phyloP scores from a whole-genome alignment of 2,329 filamentous ascomycete species.

The Pseudocercospora musae region DNA sequence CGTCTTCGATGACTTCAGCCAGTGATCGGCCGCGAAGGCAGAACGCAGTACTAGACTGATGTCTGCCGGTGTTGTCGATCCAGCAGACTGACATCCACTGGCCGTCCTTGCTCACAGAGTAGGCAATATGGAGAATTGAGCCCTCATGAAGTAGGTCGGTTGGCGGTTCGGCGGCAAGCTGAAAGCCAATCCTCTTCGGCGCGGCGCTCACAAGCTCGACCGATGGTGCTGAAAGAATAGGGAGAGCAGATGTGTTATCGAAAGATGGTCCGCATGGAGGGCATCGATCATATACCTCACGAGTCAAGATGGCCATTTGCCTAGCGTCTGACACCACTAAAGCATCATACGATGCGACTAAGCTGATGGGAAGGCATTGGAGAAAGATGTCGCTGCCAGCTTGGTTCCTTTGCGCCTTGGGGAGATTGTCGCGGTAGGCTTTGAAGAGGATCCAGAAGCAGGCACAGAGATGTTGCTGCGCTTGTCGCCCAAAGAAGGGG shows the following conservation, averaged over 20 bases:
- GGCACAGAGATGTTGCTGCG: conserved; percentile 62
- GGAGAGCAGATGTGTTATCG: conserved; percentile 36
- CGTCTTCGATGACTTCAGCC: conserved; percentile 65
- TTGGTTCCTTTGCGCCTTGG: conserved; percentile 56
- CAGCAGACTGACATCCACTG: conserved; percentile 77
- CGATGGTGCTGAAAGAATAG: conserved; percentile 60
- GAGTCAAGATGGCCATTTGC: conserved; percentile 54
- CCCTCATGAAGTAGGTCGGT: conserved; percentile 74
- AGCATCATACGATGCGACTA: conserved; percentile 62
- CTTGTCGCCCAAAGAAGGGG: conserved; percentile 46
- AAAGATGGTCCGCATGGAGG: conserved; percentile 37
- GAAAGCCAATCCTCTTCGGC: conserved; percentile 72
- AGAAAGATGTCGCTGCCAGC: conserved; percentile 62
- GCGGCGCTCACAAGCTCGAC: conserved; percentile 69
- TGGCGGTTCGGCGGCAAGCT: conserved; percentile 64
- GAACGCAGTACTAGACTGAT: conserved; percentile 71
- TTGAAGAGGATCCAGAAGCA: conserved; percentile 72
- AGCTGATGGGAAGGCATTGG: conserved; percentile 68
- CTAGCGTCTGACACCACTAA: conserved; percentile 60
- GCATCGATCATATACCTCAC: conserved; percentile 77
- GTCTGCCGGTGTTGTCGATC: conserved; percentile 73
- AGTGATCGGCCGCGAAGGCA: conserved; percentile 63
- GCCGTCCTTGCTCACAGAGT: conserved; percentile 70
- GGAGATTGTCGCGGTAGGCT: conserved; percentile 60
- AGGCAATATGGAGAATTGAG: conserved; percentile 75